Evolutionary conservation across 1,139 yeast genomes (phyloP), one percentile per base, ranked within the genome.

Genomic region (Schizosaccharomyces versatilis): DNA sequence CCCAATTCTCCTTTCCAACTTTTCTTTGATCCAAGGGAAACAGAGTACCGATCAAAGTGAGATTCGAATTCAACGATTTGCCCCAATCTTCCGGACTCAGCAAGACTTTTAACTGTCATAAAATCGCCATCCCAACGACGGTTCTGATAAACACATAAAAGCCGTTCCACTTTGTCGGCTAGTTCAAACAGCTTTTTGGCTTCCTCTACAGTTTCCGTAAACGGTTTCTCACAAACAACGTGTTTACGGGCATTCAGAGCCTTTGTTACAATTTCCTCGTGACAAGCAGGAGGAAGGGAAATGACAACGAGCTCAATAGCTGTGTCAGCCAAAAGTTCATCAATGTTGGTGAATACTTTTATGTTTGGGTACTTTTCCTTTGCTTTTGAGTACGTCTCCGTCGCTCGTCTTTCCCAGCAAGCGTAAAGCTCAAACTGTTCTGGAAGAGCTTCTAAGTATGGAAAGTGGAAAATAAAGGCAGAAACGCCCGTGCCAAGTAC

Each of bases 191-290:
- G 63, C 52, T 70, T 72, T 32, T 66, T 62, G 9, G 78, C 70
- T 55, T 78, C 80, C 48, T 64, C 65, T 5, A 67, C 66, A 59
- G 76, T 79, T 54, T 79, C 70, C 1, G 80, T 73, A 59, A 76
- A 69, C 1, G 83, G 80, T 64, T 79, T 79, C 62, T 79, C 84
- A 60, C 79, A 73, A 56, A 79, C 67, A 38, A 78, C 80, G 62
- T 78, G 78, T 61, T 75, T 75, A 10, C 74, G 77, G 44, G 73
- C 69, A 38, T 69, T 66, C 59, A 79, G 67, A 10, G 80, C 78
- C 51, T 68, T 63, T 54, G 71, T 66, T 14, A 75, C 74, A 60
- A 74, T 75, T 47, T 73, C 73, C 58, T 74, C 73, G 64, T 79
- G 84, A 60, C 71, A 68, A 10, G 72, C 68, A 65, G 79, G 81